phyloP scores from a whole-genome alignment of 2,329 filamentous ascomycete genomes.

The Metarhizium brunneum region DNA sequence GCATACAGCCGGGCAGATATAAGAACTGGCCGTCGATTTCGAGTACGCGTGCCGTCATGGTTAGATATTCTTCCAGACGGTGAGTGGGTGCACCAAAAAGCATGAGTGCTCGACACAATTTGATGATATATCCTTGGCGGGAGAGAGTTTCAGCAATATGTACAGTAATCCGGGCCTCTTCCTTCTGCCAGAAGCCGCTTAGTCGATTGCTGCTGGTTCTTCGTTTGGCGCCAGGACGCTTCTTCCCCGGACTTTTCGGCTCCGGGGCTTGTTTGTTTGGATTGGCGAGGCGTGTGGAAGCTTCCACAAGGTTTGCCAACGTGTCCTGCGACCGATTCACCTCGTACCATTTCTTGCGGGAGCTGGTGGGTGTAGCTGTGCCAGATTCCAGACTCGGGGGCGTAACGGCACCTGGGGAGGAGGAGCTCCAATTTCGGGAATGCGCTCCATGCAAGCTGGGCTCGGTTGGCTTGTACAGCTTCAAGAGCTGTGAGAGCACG shows the following conservation, averaged over 20 bases:
- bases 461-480: constrained; percentile 33
- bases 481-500: constrained; percentile 35
- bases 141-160: constrained; percentile 59
- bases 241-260: constrained; percentile 17
- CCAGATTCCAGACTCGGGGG: constrained; percentile 28
- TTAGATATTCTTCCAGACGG: constrained; percentile 80
- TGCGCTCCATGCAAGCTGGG: constrained; percentile 7
- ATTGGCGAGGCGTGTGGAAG: constrained; percentile 25
- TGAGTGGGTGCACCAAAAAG: constrained; percentile 83
- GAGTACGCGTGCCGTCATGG: constrained; percentile 72
- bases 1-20: constrained; percentile 86
- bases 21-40: constrained; percentile 83
- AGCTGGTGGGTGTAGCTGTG: constrained; percentile 31
- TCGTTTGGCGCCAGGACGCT: constrained; percentile 26
- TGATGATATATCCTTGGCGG: constrained; percentile 73
- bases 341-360: constrained; percentile 37
- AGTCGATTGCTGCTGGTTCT: constrained; percentile 26
- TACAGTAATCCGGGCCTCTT: constrained; percentile 36
- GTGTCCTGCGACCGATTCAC: constrained; percentile 37
- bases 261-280: constrained; percentile 10
- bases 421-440: constrained; percentile 15
- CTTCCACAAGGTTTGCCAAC: constrained; percentile 35
- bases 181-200: constrained; percentile 30
- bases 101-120: constrained; percentile 79
- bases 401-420: constrained; percentile 17